phyloP scores from a whole-genome alignment of 352 stramenopile species.

The Blastocystis sp. region DNA sequence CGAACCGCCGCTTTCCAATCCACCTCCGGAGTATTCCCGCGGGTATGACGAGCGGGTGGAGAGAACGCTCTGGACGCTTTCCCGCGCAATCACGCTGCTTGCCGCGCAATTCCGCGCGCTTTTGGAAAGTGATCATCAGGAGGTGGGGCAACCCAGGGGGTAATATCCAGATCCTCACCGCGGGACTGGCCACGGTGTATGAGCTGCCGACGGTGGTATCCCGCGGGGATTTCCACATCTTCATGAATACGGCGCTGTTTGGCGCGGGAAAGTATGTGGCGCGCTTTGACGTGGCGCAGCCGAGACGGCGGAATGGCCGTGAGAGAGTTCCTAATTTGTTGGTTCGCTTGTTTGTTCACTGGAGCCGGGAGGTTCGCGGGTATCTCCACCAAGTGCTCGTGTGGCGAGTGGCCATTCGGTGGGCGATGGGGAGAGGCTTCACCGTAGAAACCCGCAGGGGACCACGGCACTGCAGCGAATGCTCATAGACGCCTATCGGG shows the following conservation, averaged over 20 bases:
- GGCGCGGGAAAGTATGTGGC: background rate
- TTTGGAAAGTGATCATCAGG: background rate
- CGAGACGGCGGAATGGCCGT: no score
- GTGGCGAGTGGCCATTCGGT: background rate
- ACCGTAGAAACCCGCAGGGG: background rate
- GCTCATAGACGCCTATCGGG: background rate
- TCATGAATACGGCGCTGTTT: constrained; percentile 30
- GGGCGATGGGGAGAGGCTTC: background rate
- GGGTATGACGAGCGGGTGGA: constrained; percentile 9
- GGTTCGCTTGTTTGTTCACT: background rate
- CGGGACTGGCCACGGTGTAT: constrained; percentile 10
- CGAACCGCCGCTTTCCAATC: no score
- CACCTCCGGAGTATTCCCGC: background rate
- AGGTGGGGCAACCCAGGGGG: background rate
- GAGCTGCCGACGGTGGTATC: constrained; percentile 30
- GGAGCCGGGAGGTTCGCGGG: constrained; percentile 7
- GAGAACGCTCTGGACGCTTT: background rate
- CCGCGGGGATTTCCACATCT: constrained; percentile 47
- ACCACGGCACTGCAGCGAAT: background rate
- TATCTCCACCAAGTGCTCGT: background rate
- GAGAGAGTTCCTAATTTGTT: constrained; percentile 29
- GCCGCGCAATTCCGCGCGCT: background rate
- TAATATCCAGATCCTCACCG: constrained; percentile 22
- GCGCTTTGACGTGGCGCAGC: background rate
- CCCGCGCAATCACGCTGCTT: background rate